Conservation (phyloP, 1,284 basidiomycete genomes). For the Psilocybe mexicana region DNA sequence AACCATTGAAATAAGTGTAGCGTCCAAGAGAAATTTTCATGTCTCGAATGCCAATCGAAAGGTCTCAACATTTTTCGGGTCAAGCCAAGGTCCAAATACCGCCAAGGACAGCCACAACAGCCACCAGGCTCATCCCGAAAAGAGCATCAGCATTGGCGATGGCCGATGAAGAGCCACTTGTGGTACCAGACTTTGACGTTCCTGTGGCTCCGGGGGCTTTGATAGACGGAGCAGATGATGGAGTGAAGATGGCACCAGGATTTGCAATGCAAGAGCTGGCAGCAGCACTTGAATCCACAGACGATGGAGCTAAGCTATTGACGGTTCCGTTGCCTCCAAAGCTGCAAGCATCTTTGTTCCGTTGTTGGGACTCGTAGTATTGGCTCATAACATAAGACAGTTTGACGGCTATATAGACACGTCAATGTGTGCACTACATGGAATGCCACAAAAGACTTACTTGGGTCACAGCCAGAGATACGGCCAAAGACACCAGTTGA, state of each 20-base stretch:
- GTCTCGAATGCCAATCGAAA: neutral
- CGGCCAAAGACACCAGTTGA: slow-evolving; percentile 74
- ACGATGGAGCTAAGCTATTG: slow-evolving; percentile 57
- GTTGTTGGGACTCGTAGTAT: slow-evolving; percentile 70
- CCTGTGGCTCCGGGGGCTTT: slow-evolving; percentile 21
- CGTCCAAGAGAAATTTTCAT: neutral
- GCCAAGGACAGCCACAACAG: slow-evolving; percentile 40
- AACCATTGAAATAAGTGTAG: neutral
- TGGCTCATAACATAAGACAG: slow-evolving; percentile 83
- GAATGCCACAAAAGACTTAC: slow-evolving; percentile 41
- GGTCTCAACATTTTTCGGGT: neutral
- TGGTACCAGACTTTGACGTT: slow-evolving; percentile 15
- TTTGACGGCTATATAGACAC: slow-evolving; percentile 76
- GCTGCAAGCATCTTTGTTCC: slow-evolving; percentile 62
- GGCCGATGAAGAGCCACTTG: slow-evolving; percentile 8
- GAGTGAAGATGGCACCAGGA: slow-evolving; percentile 69
- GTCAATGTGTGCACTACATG: slow-evolving; percentile 41
- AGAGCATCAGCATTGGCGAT: slow-evolving; percentile 30
- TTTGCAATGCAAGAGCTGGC: slow-evolving; percentile 72
- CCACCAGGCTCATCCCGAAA: slow-evolving; percentile 42
- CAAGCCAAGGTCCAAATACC: slow-evolving; percentile 47
- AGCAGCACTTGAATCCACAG: slow-evolving; percentile 57
- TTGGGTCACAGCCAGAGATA: slow-evolving; percentile 73
- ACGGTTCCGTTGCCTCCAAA: slow-evolving; percentile 86
- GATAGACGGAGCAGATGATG: slow-evolving; percentile 40